These are phyloP conservation scores for Suzukiozyma palmioleophila DNA, from an alignment of 1,139 yeast species.

Conservation along the genomic window DNA sequence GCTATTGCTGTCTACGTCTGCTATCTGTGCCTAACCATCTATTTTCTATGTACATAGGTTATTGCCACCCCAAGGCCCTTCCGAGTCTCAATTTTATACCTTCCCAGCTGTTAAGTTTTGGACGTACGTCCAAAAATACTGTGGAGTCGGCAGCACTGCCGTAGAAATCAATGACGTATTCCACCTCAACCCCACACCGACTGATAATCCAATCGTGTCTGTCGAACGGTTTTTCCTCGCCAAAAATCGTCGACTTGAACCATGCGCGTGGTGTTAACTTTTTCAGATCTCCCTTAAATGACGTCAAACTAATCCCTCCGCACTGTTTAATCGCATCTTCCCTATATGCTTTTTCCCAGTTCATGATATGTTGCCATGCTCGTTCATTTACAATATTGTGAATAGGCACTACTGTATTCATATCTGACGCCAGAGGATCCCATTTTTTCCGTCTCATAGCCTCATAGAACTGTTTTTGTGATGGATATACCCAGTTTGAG, in stretches of 20 bases:
- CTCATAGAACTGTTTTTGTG: slow-evolving; percentile 89
- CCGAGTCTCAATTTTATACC: slow-evolving; percentile 68
- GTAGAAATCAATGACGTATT: slow-evolving; percentile 92
- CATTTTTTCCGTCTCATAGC: slow-evolving; percentile 92
- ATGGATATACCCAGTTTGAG: slow-evolving; percentile 88
- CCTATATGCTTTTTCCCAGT: slow-evolving; percentile 72
- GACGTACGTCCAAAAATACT: slow-evolving; percentile 79
- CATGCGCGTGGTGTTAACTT: slow-evolving; percentile 89
- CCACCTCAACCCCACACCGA: slow-evolving; percentile 78
- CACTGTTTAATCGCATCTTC: slow-evolving; percentile 49
- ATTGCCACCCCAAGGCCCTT: slow-evolving; percentile 48
- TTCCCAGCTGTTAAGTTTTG: slow-evolving; percentile 76
- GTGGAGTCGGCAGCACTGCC: slow-evolving; percentile 56
- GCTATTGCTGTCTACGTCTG: too few relatives aligned
- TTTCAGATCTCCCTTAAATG: slow-evolving; percentile 84
- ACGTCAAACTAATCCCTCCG: slow-evolving; percentile 81
- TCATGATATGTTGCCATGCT: slow-evolving; percentile 80
- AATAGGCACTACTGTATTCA: slow-evolving; percentile 88
- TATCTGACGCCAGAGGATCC: slow-evolving; percentile 77
- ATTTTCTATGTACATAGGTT: neutral
- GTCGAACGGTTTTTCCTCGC: slow-evolving; percentile 81
- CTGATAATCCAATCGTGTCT: slow-evolving; percentile 95
- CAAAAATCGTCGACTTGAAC: slow-evolving; percentile 55
- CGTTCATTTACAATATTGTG: slow-evolving; percentile 92
- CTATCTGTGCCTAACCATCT: too few relatives aligned